phyloP scores from a whole-genome alignment of 1,139 yeast genomes.

The Yamadazyma blattariae region DNA sequence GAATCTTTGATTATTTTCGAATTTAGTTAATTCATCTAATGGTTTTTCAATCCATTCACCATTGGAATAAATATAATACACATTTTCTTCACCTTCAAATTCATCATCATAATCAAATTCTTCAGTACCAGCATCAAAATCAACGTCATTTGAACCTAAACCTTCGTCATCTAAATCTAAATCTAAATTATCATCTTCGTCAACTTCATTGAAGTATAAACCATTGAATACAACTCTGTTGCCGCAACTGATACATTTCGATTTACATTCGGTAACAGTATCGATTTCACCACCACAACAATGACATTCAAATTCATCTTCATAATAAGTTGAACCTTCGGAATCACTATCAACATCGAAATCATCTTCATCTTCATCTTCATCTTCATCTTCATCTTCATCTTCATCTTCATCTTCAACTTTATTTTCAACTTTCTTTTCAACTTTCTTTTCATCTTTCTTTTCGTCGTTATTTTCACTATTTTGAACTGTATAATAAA shows the following conservation, averaged over 20 bases:
- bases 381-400: background rate
- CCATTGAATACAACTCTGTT: too few species aligned
- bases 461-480: background rate
- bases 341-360: too few species aligned
- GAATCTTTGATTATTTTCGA: background rate
- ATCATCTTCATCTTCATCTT: background rate
- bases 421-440: background rate
- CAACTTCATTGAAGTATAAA: background rate
- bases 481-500: too few species aligned
- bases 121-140: background rate
- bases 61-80: background rate
- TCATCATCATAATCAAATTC: slow-evolving; percentile 1
- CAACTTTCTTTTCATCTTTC: too few species aligned
- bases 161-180: slow-evolving; percentile 1
- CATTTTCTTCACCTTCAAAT: background rate
- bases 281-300: too few species aligned
- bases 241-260: too few species aligned
- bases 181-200: background rate
- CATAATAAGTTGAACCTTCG: background rate
- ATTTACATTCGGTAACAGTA: too few species aligned
- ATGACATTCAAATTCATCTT: background rate
- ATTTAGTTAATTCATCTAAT: slow-evolving; percentile 12
- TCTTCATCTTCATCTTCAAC: background rate
- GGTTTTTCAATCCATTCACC: slow-evolving; percentile 3
- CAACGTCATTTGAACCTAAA: background rate